Evolutionary conservation across 1,284 basidiomycete species (phyloP), one percentile per base, ranked within the genome.

Genomic region (Ganoderma leucocontextum): DNA sequence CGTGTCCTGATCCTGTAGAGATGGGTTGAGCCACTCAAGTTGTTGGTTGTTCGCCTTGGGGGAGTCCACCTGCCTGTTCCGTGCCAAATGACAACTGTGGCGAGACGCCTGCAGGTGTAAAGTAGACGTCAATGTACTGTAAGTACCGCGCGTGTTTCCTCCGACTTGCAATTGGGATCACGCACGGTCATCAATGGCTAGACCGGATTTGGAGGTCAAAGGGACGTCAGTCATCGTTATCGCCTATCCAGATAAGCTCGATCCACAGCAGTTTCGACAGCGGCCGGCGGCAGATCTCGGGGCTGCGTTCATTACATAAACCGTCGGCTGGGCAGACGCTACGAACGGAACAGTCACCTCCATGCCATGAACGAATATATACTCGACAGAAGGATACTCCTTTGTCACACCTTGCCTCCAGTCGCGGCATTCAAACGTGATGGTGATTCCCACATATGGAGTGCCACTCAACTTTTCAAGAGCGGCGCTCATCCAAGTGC

Each of bases 121-220:
- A 2, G 33, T 25, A 15, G 52, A 33, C 29, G 22, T 49, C 47
- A 22, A 19, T 49, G 22, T 22, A 49, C 12, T 22, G 2, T 25
- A 22, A 8, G n/a, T 8, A 9, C 7, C 6, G 22, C 22, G 12
- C n/a, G 5, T 6, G 4, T n/a, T 22, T 25, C 3, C 47, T 49
- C 47, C 47, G 4, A 12, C 22, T 47, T 19, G n/a, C n/a, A n/a
- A n/a, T n/a, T n/a, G n/a, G 44, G 44, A 47, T 47, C 44, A 25
- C 47, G 22, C 12, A 49, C 19, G 12, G 25, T 33, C 33, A 8
- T 13, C 4, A 35, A 6, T 33, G 17, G 13, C 52, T 55, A 55
- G 52, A 59, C 55, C 53, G 62, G 70, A 67, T 69, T 52, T 62
- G 63, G 65, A 71, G 67, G 63, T 25, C 41, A 38, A 64, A 65